Conservation (phyloP, 1,284 basidiomycete genomes). For the Marasmius tenuissimus region DNA sequence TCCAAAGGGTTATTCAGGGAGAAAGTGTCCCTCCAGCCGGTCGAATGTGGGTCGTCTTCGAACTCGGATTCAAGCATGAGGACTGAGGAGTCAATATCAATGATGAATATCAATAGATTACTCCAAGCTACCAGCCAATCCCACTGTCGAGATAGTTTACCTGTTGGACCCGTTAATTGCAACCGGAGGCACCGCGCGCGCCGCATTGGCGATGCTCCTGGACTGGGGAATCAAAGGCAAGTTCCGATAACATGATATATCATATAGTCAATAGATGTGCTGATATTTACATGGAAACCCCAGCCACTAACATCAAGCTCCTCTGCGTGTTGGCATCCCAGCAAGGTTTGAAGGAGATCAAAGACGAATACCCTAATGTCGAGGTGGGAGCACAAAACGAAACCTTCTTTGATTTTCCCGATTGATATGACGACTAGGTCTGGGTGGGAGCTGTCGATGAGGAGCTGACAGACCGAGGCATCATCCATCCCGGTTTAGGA, state of each 20-base stretch:
- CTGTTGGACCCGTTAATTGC: constrained; percentile 92
- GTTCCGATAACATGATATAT: constrained; percentile 17
- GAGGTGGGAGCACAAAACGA: constrained; percentile 50
- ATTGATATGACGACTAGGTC: constrained; percentile 48
- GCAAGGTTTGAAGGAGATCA: constrained; percentile 71
- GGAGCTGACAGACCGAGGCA: constrained; percentile 67
- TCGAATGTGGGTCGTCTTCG: constrained; percentile 69
- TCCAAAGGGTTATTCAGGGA: constrained; percentile 67
- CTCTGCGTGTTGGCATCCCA: constrained; percentile 82
- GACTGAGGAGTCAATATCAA: no score
- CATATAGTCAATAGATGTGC: constrained; percentile 1
- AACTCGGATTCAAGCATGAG: neutral
- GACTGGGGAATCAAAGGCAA: constrained; percentile 83
- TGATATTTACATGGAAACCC: neutral
- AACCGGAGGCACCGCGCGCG: constrained; percentile 90
- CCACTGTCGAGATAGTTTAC: constrained; percentile 81
- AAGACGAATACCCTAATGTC: constrained; percentile 70
- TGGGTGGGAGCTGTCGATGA: constrained; percentile 84
- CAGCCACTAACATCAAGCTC: constrained; percentile 79
- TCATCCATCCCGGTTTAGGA: constrained; percentile 86
- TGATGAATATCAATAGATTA: constrained; percentile 58
- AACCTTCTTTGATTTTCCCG: constrained; percentile 2
- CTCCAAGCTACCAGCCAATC: constrained; percentile 82
- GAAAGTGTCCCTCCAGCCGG: constrained; percentile 87
- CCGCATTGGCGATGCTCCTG: constrained; percentile 80